These are phyloP conservation scores for Beta vulgaris DNA, from an alignment of 148 eudicot species.

Conservation along the genomic window DNA sequence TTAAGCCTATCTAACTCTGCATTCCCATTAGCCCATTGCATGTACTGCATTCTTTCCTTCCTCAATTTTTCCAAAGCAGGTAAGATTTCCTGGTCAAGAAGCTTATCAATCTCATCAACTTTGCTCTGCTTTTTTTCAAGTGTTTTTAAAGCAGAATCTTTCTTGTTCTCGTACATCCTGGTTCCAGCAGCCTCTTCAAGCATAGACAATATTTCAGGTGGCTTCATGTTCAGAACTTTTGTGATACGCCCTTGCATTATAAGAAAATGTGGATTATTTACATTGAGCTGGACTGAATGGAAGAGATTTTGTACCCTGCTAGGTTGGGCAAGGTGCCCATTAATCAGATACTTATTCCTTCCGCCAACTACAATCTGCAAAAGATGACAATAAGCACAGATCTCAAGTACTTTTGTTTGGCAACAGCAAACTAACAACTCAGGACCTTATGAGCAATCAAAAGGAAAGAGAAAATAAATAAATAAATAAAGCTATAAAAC, in stretches of 20 bases:
- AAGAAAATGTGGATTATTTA: conserved; percentile 96
- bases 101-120: conserved; percentile 92
- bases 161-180: conserved; percentile 98
- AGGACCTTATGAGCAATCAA: not conserved
- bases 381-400: conserved; percentile 20
- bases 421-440: not conserved
- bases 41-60: conserved; percentile 89
- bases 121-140: conserved; percentile 90
- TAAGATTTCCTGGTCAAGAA: conserved; percentile 83
- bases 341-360: conserved; percentile 91
- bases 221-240: conserved; percentile 96
- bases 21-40: conserved; percentile 97
- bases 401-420: not conserved
- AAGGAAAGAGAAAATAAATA: not conserved
- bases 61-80: conserved; percentile 93
- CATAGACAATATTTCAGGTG: conserved; percentile 98
- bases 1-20: conserved; percentile 85
- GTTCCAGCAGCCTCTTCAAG: conserved; percentile 99
- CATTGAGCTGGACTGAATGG: conserved; percentile 97
- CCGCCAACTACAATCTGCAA: conserved; percentile 98
- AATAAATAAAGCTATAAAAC: too few species aligned
- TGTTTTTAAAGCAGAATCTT: conserved; percentile 90
- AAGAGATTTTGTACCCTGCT: conserved; percentile 97
- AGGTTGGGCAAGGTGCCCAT: conserved; percentile 99
- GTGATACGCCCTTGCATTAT: conserved; percentile 99